These are phyloP conservation scores for Halophytophthora batemanensis DNA, from an alignment of 352 stramenopile genomes.

Conservation along the genomic window DNA sequence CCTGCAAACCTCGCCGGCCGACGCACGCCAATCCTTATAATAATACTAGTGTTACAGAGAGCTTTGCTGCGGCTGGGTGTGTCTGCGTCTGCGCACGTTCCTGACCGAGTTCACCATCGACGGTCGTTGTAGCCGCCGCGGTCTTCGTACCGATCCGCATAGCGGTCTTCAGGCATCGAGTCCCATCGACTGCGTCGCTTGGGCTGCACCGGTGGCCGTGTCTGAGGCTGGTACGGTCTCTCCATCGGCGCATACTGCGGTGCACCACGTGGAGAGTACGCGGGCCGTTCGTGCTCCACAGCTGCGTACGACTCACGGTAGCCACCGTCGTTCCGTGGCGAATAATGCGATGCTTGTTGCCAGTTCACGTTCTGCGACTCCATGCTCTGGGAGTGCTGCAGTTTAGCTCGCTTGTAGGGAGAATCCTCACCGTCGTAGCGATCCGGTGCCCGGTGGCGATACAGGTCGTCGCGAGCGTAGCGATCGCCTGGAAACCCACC, in stretches of 20 bases:
- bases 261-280: constrained; percentile 7
- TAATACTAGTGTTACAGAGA: constrained; percentile 37
- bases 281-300: constrained; percentile 22
- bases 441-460: constrained; percentile 18
- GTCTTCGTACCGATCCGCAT: constrained; percentile 16
- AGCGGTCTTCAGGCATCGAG: constrained; percentile 28
- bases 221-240: constrained; percentile 21
- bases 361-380: constrained; percentile 43
- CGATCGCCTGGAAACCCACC: constrained; percentile 19
- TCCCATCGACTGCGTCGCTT: constrained; percentile 32
- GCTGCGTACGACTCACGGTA: constrained; percentile 27
- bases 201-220: constrained; percentile 3
- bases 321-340: constrained; percentile 14
- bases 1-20: too few species aligned
- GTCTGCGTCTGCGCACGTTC: constrained; percentile 5
- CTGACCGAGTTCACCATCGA: constrained; percentile 22
- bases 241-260: constrained; percentile 18
- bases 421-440: constrained; percentile 14
- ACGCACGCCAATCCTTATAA: constrained; percentile 24
- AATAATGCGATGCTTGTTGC: constrained; percentile 29
- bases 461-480: constrained; percentile 21
- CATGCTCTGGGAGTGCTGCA: constrained; percentile 64
- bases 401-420: constrained; percentile 44
- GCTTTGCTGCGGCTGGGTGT: constrained; percentile 4
- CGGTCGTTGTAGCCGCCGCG: constrained; percentile 24